Percentiles rank a stretch among this genome's conserved stretches.
These are phyloP conservation scores for Batrachochytrium dendrobatidis DNA, from an alignment of 371 early-diverging fungal genomes.

Conservation along the genomic window DNA sequence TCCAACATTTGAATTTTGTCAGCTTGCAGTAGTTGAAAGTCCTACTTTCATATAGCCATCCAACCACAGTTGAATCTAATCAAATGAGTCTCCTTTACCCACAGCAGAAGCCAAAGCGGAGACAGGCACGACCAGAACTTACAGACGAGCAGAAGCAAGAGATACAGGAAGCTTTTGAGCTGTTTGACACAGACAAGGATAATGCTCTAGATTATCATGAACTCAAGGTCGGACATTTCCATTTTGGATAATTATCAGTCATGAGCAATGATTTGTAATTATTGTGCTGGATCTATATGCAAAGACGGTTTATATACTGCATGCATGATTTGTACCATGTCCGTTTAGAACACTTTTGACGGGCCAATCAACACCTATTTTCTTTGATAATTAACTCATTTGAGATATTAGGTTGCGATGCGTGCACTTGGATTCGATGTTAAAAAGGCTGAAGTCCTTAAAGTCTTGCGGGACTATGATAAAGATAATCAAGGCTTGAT, in stretches of 20 bases:
- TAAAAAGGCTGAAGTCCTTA: conserved; percentile 64
- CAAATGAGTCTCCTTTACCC: conserved; percentile 23
- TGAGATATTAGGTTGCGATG: conserved; percentile 58
- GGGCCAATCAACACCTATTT: too few species aligned
- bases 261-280: too few species aligned
- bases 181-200: conserved; percentile 72
- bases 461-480: conserved; percentile 52
- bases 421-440: conserved; percentile 68
- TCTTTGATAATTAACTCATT: too few species aligned
- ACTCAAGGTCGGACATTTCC: conserved; percentile 49
- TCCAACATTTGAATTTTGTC: too few species aligned
- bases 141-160: conserved; percentile 60
- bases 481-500: conserved; percentile 46
- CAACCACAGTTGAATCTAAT: too few species aligned
- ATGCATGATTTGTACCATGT: too few species aligned
- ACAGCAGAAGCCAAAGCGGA: conserved; percentile 25
- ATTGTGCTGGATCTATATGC: too few species aligned
- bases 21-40: too few species aligned
- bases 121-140: conserved; percentile 37
- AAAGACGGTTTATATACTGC: too few species aligned
- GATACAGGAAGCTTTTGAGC: conserved; percentile 63
- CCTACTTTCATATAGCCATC: too few species aligned
- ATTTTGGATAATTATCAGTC: conserved; percentile 3
- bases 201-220: conserved; percentile 64
- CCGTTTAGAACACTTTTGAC: too few species aligned